Base-by-base conservation (phyloP, 2,329 filamentous ascomycete genomes). In the Fusarium xylarioides region DNA sequence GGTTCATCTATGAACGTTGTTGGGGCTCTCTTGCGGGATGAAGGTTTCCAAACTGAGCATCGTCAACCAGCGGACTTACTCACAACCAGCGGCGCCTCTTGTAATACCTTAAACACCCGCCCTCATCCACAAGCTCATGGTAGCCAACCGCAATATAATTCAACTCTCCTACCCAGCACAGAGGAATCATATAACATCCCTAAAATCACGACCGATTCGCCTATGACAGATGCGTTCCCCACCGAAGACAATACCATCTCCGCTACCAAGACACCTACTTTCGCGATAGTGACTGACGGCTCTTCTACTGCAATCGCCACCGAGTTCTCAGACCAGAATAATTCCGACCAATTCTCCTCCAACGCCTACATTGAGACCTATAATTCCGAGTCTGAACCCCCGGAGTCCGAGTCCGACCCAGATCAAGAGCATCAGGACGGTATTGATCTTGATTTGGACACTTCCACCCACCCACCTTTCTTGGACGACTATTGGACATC, bases 181-280 rank as follows among this genome's bases (percentile, higher is more conserved):
- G 56, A 34, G 35, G 63, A 63, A 46, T 61, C 70, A 47, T 63
- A 72, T 55, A 37, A 40, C 50, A 32, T 65, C 47, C n/a, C 64
- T 43, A 52, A 62, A 55, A 35, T 63, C 34, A 54, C 50, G 26
- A 52, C 49, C 68, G 70, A 76, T 55, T 63, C 69, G 55, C 56
- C 54, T 56, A 77, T 77, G 73, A 69, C 66, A 63, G 68, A 76
- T 69, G 66, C 68, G 32, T 66, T 68, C 63, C 66, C 63, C 54
- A 55, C 63, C 58, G 58, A 58, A 61, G n/a, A 66, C 37, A 42
- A 73, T 61, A 40, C 55, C 53, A 46, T 66, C 46, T 56, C 67
- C 65, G 42, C 62, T 56, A 55, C 62, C 38, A 68, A 63, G 35
- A 47, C 61, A 49, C 44, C 71, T 55, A 42, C 71, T 57, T 58